Conservation (phyloP, 306 rosid genomes). For the Prunus kanzakura region DNA sequence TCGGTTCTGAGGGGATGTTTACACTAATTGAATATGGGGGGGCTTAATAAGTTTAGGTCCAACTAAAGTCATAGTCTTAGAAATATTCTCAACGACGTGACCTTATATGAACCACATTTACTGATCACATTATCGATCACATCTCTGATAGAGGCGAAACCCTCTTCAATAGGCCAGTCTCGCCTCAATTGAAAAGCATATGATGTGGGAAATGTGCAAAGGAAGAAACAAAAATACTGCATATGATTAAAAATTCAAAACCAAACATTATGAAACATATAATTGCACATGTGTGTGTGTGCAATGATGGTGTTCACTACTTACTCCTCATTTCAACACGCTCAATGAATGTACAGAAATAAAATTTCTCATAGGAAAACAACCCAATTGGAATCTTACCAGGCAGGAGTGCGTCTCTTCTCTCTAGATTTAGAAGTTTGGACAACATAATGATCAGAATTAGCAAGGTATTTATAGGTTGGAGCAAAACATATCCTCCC, state of each 20-base stretch:
- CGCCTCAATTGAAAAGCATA: no score
- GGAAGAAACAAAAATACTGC: no score
- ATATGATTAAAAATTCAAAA: not conserved
- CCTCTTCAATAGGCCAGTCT: no score
- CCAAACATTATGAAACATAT: not conserved
- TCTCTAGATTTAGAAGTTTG: constrained; percentile 62
- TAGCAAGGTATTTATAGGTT: constrained; percentile 78
- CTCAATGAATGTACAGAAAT: not conserved
- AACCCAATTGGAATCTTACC: constrained; percentile 44
- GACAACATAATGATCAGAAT: constrained; percentile 71
- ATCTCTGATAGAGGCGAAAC: not conserved
- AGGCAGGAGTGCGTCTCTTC: constrained; percentile 84
- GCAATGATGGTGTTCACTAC: constrained; percentile 19
- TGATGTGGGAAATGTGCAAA: no score
- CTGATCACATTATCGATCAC: not conserved
- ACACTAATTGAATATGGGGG: not conserved
- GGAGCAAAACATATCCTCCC: constrained; percentile 83
- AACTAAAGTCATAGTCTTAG: no score
- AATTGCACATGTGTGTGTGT: not conserved
- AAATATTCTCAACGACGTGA: not conserved
- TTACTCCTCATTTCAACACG: not conserved
- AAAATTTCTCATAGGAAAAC: not conserved
- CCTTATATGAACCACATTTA: not conserved
- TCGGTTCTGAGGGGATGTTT: not conserved
- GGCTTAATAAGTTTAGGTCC: not conserved